Conservation (phyloP, 345 rosid species). For the Brassica juncea region DNA sequence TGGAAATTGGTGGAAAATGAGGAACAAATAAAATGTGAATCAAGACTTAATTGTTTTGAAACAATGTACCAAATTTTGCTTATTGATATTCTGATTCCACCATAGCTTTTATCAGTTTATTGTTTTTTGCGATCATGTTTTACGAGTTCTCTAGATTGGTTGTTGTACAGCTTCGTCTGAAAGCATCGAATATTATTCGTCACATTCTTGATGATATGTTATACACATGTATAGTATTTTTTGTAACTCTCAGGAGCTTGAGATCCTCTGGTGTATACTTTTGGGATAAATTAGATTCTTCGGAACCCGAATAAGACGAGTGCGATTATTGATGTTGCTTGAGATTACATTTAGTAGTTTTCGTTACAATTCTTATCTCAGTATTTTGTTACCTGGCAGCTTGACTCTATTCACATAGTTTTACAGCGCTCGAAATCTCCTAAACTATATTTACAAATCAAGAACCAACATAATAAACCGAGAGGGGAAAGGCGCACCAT, state of each 20-base stretch:
- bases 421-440: too few relatives aligned
- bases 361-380: too few relatives aligned
- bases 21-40: conserved; percentile 24
- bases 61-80: conserved; percentile 28
- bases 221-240: not conserved
- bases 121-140: not conserved
- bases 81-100: conserved; percentile 46
- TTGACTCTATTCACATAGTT: too few relatives aligned
- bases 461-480: not conserved
- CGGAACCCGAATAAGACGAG: not conserved
- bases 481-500: too few relatives aligned
- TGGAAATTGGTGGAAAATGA: conserved; percentile 21
- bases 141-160: too few relatives aligned
- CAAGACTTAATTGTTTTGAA: not conserved
- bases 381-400: too few relatives aligned
- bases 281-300: not conserved
- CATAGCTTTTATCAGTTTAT: not conserved
- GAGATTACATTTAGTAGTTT: not conserved
- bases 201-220: not conserved
- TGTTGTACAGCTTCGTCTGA: not conserved
- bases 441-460: too few relatives aligned
- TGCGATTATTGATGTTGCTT: not conserved
- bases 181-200: not conserved
- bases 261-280: not conserved
- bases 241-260: not conserved